phyloP scores from a whole-genome alignment of 2,329 filamentous ascomycete species.

The Zymoseptoria crescenta region DNA sequence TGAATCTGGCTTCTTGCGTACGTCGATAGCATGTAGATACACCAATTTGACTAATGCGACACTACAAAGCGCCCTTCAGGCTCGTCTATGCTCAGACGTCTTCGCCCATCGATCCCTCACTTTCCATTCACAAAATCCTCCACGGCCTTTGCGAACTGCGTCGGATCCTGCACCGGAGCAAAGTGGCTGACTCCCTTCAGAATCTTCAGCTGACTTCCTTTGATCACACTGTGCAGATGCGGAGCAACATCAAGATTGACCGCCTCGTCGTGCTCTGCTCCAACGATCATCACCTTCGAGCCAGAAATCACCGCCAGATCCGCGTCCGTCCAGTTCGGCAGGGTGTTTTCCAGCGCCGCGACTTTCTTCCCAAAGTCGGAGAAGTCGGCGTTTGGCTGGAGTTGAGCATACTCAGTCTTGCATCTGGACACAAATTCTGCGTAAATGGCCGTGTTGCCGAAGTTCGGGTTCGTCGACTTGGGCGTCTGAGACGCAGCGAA shows the following conservation, averaged over 20 bases:
- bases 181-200: conserved; percentile 38
- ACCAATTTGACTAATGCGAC: neutral
- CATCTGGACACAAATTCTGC: conserved; percentile 31
- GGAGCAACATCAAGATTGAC: conserved; percentile 33
- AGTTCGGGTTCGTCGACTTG: conserved; percentile 33
- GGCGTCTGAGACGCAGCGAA: conserved; percentile 32
- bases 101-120: neutral
- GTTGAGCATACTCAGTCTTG: conserved; percentile 29
- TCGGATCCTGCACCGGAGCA: conserved; percentile 37
- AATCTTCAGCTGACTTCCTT: conserved; percentile 32
- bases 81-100: neutral
- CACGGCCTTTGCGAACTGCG: conserved; percentile 13
- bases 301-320: conserved; percentile 20
- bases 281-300: conserved; percentile 23
- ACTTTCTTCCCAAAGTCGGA: conserved; percentile 33
- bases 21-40: neutral
- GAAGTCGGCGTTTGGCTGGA: conserved; percentile 34
- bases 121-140: conserved; percentile 4
- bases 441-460: conserved; percentile 29
- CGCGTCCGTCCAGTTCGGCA: conserved; percentile 28
- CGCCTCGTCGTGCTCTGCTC: conserved; percentile 33
- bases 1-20: neutral
- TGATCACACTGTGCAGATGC: conserved; percentile 31
- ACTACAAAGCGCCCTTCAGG: neutral
- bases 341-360: conserved; percentile 30